These are phyloP conservation scores for Orbilia oligospora DNA, from an alignment of 2,329 filamentous ascomycete species.

Conservation along the genomic window DNA sequence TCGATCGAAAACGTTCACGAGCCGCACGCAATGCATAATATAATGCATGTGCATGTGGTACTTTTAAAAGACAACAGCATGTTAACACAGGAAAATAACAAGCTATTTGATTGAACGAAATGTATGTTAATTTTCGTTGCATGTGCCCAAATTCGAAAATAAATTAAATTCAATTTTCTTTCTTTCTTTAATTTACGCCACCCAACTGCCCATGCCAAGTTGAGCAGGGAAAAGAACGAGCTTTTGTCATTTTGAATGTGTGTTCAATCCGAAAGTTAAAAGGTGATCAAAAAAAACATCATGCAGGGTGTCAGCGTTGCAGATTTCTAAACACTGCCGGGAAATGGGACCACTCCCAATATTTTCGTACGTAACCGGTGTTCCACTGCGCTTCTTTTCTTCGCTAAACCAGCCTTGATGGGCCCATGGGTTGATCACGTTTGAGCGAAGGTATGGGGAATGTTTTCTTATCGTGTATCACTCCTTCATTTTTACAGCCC, in stretches of 20 bases:
- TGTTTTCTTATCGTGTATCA: conserved; percentile 12
- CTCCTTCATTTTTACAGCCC: conserved; percentile 3
- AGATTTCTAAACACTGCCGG: conserved; percentile 25
- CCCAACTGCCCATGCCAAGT: not conserved
- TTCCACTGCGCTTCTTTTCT: conserved; percentile 18
- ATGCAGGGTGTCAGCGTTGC: conserved; percentile 32
- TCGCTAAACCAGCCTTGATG: conserved; percentile 26
- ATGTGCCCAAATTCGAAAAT: not conserved
- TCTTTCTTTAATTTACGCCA: conserved; percentile 8
- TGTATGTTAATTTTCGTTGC: not conserved
- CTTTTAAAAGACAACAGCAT: not conserved
- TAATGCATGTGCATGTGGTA: conserved; percentile 3
- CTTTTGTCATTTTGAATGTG: not conserved
- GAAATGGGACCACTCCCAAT: conserved; percentile 22
- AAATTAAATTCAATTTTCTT: conserved; percentile 7
- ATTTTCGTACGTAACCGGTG: conserved; percentile 24
- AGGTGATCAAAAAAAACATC: conserved; percentile 6
- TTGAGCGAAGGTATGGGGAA: conserved; percentile 11
- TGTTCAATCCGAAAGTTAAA: not conserved
- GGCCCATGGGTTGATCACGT: conserved; percentile 6
- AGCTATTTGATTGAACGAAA: not conserved
- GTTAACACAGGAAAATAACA: not conserved
- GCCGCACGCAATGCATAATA: conserved; percentile 2
- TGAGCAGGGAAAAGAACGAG: not conserved
- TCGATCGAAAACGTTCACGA: conserved; percentile 12